Evolutionary conservation across 768 basidiomycete species (phyloP), one percentile per base, ranked within the genome.

Genomic region (Rhodotorula paludigena): DNA sequence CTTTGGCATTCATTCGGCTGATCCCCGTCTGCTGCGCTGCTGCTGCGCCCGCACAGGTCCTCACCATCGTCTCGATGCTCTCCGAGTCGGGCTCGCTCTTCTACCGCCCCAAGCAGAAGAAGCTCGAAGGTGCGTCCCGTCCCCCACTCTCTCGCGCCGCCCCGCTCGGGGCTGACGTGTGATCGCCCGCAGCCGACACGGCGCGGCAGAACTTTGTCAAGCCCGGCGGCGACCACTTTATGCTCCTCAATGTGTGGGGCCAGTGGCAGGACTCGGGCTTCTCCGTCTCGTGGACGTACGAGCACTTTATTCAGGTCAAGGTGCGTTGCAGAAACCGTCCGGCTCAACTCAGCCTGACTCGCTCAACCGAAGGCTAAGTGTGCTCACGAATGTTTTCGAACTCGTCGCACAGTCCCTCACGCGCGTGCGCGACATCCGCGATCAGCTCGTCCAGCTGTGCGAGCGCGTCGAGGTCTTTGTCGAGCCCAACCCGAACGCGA

Each of bases 261-360:
- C 93, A 97, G 76, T 99, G 96, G 96, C 89, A 89, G 28, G 96
- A 99, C 70, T 90, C 93, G 32, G 92, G 92, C 75, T 98, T 92
- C 77, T 93, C 91, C 30, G 91, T 97, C 77, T 90, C 93, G 74
- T 96, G 75, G 80, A 93, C 91, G 75, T 96, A 93, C 77, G 92
- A 94, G 76, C 90, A 93, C 47, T 74, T 66, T 38, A 53, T 69
- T 32, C 68, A 73, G 62, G 60, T 73, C 64, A 73, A 73, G 56
- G 58, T 68, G 33, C 28, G 57, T 12, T 32, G 6, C 32, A 18
- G 21, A 5, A 14, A 5, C 20, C 38, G 10, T 39, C 14, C 21
- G 12, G 23, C 36, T n/a, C 36, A 11, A 1, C 12, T 57, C 2
- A 57, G 52, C n/a, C 21, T 52, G 21, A 44, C 49, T 32, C 73